Percentiles rank a stretch among this genome's conserved stretches.
Conservation (phyloP, 805 yeast genomes). For the Candida krabiensis region DNA sequence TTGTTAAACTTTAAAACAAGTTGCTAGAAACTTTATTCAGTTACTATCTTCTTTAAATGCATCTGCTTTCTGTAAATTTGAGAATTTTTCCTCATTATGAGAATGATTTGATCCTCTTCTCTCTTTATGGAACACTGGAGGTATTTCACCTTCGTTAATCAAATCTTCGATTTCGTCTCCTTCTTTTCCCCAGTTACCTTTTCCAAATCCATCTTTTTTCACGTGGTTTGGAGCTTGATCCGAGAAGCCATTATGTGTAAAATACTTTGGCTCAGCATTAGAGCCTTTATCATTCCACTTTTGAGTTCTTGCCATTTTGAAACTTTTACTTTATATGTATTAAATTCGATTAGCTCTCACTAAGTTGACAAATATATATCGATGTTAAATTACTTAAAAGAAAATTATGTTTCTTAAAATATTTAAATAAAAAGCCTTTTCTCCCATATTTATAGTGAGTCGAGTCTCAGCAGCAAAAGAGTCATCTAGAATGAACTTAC, state of each 20-base stretch:
- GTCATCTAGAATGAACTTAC: no score
- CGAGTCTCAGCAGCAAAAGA: no score
- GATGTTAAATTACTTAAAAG: no score
- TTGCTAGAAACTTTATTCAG: constrained; percentile 10
- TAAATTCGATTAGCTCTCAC: no score
- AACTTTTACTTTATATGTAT: constrained; percentile 6
- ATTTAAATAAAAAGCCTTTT: no score
- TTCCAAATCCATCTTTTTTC: constrained; percentile 85
- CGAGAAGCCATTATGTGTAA: constrained; percentile 71
- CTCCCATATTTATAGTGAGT: no score
- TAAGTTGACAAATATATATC: no score
- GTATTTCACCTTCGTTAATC: constrained; percentile 56
- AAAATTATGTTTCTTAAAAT: no score
- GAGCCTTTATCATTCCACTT: constrained; percentile 58
- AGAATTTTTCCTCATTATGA: constrained; percentile 41
- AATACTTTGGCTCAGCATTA: constrained; percentile 62
- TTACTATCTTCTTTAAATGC: constrained; percentile 3
- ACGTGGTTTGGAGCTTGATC: constrained; percentile 73
- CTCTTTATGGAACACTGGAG: constrained; percentile 43
- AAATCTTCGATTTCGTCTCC: constrained; percentile 76
- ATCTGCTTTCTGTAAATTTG: constrained; percentile 22
- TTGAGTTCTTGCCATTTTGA: constrained; percentile 70
- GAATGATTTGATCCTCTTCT: constrained; percentile 54
- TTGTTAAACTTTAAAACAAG: constrained; percentile 80
- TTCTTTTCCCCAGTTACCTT: constrained; percentile 81